Conservation (phyloP, 1,284 basidiomycete species). For the Trametes sp. region DNA sequence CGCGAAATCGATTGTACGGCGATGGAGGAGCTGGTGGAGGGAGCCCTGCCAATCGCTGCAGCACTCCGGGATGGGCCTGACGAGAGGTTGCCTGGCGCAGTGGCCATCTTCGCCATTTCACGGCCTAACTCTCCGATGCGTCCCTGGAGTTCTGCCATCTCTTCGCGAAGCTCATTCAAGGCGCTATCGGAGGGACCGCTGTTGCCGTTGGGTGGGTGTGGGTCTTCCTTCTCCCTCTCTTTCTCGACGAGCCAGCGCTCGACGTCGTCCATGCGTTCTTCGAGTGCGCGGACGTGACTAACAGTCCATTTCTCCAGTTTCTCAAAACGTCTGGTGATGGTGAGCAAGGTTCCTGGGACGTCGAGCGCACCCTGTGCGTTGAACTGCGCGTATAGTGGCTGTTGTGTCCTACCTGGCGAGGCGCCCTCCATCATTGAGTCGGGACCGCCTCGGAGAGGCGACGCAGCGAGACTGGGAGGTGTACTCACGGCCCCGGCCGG, state of each 20-base stretch:
- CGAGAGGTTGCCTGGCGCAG: conserved; percentile 61
- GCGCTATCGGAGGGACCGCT: conserved; percentile 46
- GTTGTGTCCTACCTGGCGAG: conserved; percentile 67
- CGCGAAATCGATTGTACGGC: conserved; percentile 44
- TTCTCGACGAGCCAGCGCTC: conserved; percentile 84
- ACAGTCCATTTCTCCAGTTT: conserved; percentile 89
- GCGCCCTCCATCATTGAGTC: conserved; percentile 47
- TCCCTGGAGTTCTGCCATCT: conserved; percentile 73
- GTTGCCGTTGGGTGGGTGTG: conserved; percentile 27
- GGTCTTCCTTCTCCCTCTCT: conserved; percentile 52
- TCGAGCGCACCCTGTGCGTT: conserved; percentile 73
- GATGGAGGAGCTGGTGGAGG: conserved; percentile 43
- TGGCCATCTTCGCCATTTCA: conserved; percentile 77
- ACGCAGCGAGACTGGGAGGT: conserved; percentile 65
- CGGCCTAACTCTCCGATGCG: conserved; percentile 75
- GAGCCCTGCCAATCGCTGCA: conserved; percentile 49
- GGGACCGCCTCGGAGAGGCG: conserved; percentile 53
- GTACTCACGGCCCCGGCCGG: conserved; percentile 52
- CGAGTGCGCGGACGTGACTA: conserved; percentile 79
- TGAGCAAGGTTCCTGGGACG: conserved; percentile 71
- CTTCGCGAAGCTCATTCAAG: conserved; percentile 64
- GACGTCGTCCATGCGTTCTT: conserved; percentile 85
- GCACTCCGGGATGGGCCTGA: conserved; percentile 58
- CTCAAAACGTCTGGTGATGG: conserved; percentile 76
- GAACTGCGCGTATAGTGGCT: conserved; percentile 79